Evolutionary conservation across 805 yeast species (phyloP), one percentile per base, ranked within the genome.

Genomic region (Sungouiella blattae): DNA sequence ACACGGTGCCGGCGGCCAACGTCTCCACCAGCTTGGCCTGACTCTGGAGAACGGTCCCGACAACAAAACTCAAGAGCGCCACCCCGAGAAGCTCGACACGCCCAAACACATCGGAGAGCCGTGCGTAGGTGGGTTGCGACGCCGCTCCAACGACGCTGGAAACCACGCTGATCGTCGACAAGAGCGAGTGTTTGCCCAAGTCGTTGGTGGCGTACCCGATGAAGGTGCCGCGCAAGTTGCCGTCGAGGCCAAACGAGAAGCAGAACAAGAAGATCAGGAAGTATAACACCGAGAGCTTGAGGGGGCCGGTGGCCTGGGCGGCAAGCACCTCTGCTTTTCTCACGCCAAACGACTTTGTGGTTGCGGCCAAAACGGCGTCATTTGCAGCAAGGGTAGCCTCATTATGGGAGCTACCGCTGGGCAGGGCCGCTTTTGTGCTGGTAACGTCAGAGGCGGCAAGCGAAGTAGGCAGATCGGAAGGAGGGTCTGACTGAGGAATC

Each of bases 11-110:
- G 15, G 77, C 87, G 33, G 83, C 79, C 43, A 72, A 79, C 13
- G 75, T 58, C 37, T 74, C 69, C 17, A 81, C 73, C 44, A 74
- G 71, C 39, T 64, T 62, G 9, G 86, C 76, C 50, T 76, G 80
- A 5, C 80, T 75, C 57, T 78, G 76, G 40, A 80, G 71, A 32
- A 81, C 67, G 6, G 84, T 80, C 18, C 87, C 87, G 30, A 81
- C 60, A 11, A 67, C 70, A 46, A 80, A 79, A 45, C 81, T 70
- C 8, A 80, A 39, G 8, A 78, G 60, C 1, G 80, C 64, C 6
- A 71, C 53, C 13, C 73, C 28, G 14, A 77, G 48, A 32, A 79
- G 57, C 47, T 73, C 77, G 18, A 76, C 46, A 52, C 88, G 73
- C 9, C 88, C 88, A 50, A 78, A 79, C 11, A 71, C 64, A 53